Percentiles rank a stretch among this genome's conserved stretches.
Conservation (phyloP, 768 basidiomycete genomes). For the Leccinum subtestaceum region DNA sequence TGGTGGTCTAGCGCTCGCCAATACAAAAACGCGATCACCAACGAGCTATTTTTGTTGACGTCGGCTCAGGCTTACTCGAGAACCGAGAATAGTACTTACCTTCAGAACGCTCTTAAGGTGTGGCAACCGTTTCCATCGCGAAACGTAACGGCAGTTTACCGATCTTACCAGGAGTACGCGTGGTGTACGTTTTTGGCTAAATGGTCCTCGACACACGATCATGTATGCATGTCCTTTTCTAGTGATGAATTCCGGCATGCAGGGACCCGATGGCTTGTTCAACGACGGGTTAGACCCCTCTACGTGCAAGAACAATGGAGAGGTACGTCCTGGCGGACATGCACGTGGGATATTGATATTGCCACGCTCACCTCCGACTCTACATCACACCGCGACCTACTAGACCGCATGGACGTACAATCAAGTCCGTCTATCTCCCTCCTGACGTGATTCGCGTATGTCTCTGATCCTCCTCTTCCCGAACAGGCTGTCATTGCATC, state of each 20-base stretch:
- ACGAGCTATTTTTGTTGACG: slow-evolving; percentile 51
- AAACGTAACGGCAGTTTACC: not conserved
- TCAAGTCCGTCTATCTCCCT: slow-evolving; percentile 36
- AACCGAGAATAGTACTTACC: slow-evolving; percentile 37
- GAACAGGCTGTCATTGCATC: slow-evolving; percentile 53
- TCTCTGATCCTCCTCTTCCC: not conserved
- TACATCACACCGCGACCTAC: not conserved
- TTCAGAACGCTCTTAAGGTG: slow-evolving; percentile 48
- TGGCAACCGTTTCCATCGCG: not conserved
- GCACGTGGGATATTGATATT: not conserved
- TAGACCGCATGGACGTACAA: slow-evolving; percentile 62
- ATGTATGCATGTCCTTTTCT: not conserved
- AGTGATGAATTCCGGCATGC: slow-evolving; percentile 32
- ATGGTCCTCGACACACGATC: not conserved
- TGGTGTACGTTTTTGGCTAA: slow-evolving; percentile 26
- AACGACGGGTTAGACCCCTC: slow-evolving; percentile 27
- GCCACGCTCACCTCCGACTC: not conserved
- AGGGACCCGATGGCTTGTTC: slow-evolving; percentile 28
- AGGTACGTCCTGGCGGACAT: slow-evolving; percentile 6
- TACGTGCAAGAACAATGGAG: slow-evolving; percentile 31
- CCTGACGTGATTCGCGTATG: not conserved
- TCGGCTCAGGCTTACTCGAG: slow-evolving; percentile 47
- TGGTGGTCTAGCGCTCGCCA: slow-evolving; percentile 56
- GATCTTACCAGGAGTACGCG: slow-evolving; percentile 19
- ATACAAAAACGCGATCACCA: slow-evolving; percentile 64